Conservation (phyloP, 2,329 filamentous ascomycete species). For the Penicillium thymicola region DNA sequence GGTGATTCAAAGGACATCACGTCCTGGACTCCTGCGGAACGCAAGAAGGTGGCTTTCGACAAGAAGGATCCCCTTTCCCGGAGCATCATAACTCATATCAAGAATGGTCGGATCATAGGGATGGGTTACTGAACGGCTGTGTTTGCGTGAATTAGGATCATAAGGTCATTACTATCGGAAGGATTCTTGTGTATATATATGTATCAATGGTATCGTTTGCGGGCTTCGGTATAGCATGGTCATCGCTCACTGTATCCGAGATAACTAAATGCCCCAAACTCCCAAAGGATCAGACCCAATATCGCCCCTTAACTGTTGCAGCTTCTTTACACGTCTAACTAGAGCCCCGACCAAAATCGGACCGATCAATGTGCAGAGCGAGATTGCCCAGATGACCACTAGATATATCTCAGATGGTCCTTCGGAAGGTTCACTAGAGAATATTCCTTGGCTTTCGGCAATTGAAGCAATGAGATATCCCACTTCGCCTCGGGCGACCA, state of each 20-base stretch:
- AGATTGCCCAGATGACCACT: conserved; percentile 55
- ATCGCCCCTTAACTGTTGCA: conserved; percentile 31
- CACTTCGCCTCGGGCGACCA: conserved; percentile 77
- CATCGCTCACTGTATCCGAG: neutral
- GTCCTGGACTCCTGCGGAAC: conserved; percentile 31
- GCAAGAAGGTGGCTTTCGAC: conserved; percentile 32
- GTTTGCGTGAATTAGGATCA: neutral
- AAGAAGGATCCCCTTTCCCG: conserved; percentile 39
- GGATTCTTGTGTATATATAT: neutral
- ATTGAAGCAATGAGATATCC: conserved; percentile 72
- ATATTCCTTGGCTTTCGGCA: conserved; percentile 56
- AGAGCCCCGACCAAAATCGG: conserved; percentile 52
- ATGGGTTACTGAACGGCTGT: neutral
- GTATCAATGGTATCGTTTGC: neutral
- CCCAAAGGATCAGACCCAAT: conserved; percentile 41
- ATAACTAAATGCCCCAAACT: conserved; percentile 41
- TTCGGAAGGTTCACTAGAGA: conserved; percentile 22
- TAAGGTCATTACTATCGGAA: neutral
- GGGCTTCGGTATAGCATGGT: neutral
- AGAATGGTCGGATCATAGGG: conserved; percentile 35
- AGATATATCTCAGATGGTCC: conserved; percentile 49
- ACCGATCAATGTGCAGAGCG: conserved; percentile 55
- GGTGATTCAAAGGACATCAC: conserved; percentile 42
- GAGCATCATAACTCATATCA: conserved; percentile 36
- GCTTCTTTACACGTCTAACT: conserved; percentile 45